Percentiles rank a stretch among this genome's conserved stretches.
Conservation (phyloP, 2,329 filamentous ascomycete species). For the Botrytis elliptica region DNA sequence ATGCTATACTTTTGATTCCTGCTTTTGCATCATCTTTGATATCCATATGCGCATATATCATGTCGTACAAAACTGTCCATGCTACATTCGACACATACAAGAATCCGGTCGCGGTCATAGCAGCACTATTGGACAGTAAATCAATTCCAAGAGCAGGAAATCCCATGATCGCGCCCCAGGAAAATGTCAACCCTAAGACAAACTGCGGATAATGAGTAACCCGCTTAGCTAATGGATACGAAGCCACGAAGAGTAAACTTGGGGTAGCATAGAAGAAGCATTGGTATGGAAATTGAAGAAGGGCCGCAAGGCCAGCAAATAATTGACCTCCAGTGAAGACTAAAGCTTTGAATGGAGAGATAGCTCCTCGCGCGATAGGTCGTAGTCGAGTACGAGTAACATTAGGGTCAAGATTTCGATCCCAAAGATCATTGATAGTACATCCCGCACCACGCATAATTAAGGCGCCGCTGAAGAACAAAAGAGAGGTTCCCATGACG, state of each 20-base stretch:
- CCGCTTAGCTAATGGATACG: constrained; percentile 81
- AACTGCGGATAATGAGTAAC: constrained; percentile 86
- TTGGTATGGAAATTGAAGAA: constrained; percentile 70
- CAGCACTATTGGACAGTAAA: constrained; percentile 61
- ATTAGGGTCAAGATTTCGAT: constrained; percentile 79
- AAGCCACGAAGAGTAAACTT: constrained; percentile 68
- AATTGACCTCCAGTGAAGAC: constrained; percentile 74
- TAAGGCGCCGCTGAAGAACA: constrained; percentile 75
- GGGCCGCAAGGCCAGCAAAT: constrained; percentile 67
- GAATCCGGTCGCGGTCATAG: constrained; percentile 63
- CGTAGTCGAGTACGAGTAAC: constrained; percentile 74
- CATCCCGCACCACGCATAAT: constrained; percentile 88
- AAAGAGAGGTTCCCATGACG: constrained; percentile 61
- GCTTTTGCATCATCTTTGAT: constrained; percentile 81
- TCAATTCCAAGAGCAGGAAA: constrained; percentile 81
- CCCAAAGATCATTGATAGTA: constrained; percentile 88
- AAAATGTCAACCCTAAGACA: constrained; percentile 80
- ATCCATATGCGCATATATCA: constrained; percentile 93
- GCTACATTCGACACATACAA: constrained; percentile 77
- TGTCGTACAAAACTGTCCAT: constrained; percentile 88
- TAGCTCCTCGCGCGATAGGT: constrained; percentile 76
- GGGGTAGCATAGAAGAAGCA: constrained; percentile 79
- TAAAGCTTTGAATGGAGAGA: constrained; percentile 69
- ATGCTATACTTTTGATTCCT: constrained; percentile 83
- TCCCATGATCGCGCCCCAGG: constrained; percentile 85